Evolutionary conservation across 768 basidiomycete species (phyloP), one percentile per base, ranked within the genome.

Genomic region (Multifurca ochricompacta): DNA sequence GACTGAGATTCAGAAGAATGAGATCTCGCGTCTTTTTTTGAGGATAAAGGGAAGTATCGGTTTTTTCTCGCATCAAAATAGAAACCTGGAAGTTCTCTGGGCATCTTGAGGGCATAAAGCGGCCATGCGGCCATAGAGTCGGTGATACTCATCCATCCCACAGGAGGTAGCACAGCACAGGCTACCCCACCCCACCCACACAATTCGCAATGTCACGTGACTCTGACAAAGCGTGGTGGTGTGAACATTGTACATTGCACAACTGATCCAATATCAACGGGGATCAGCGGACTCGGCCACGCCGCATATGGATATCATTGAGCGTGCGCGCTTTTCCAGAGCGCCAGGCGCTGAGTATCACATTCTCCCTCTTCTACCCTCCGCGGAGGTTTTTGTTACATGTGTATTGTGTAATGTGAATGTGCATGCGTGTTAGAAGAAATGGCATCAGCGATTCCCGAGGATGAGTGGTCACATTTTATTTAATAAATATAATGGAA

Each of bases 21-120:
- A 11, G 42, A 28, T 40, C 51, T 46, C 32, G 19, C 27, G 13
- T 45, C 39, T 10, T 52, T 37, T 44, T 34, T 51, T 9, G 62
- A 65, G 6, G 64, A 58, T n/a, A 52, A 39, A n/a, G 65, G 58
- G 51, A 66, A 66, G 54, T 66, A 65, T 14, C 63, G 58, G 13
- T 64, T 59, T 34, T 58, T 61, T 25, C 36, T 34, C 28, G 47
- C 46, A 42, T 66, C 65, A 30, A 54, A 66, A 51, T 66, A 66
- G 48, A 66, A 63, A 2, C 65, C 65, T n/a, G 64, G 65, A 16
- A 66, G 41, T 27, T 66, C 54, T 47, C 40, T 56, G n/a, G 57
- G 54, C 60, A 62, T 62, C 18, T n/a, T n/a, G 34, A 36, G 45
- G 47, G 36, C 6, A 32, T 23, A 59, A 39, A 37, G 56, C 44